These are phyloP conservation scores for Phytopythium sindhum DNA, from an alignment of 352 stramenopile species.

Conservation along the genomic window DNA sequence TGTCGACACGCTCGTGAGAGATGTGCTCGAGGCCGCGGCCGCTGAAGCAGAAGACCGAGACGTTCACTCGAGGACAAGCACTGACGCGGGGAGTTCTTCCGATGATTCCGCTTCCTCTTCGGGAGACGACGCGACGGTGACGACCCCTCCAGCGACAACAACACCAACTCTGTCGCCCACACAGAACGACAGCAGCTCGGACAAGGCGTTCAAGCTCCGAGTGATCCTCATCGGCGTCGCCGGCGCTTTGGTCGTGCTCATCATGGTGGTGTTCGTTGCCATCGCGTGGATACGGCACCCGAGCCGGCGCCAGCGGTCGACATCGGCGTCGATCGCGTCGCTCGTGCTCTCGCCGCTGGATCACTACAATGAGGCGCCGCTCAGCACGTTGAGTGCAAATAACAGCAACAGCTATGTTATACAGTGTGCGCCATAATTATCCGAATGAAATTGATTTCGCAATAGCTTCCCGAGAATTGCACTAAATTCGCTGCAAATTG, in stretches of 20 bases:
- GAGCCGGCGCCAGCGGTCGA: background rate
- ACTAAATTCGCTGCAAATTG: too few species aligned
- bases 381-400: background rate
- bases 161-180: background rate
- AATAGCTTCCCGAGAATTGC: too few species aligned
- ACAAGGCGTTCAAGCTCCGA: slow-evolving; percentile 1
- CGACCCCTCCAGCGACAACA: background rate
- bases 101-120: background rate
- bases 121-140: background rate
- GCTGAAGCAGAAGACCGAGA: background rate
- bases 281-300: slow-evolving; percentile 2
- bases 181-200: background rate
- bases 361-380: background rate
- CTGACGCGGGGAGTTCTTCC: too few species aligned
- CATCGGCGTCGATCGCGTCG: slow-evolving; percentile 3
- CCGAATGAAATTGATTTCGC: background rate
- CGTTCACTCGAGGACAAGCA: background rate
- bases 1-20: background rate
- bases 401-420: background rate
- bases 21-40: background rate
- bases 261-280: background rate
- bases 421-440: too few species aligned
- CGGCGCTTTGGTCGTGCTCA: background rate
- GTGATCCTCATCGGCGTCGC: slow-evolving; percentile 6
- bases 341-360: slow-evolving; percentile 3